Evolutionary conservation across 331 rosid species (phyloP).

Genomic region (Prunus yedoensis): DNA sequence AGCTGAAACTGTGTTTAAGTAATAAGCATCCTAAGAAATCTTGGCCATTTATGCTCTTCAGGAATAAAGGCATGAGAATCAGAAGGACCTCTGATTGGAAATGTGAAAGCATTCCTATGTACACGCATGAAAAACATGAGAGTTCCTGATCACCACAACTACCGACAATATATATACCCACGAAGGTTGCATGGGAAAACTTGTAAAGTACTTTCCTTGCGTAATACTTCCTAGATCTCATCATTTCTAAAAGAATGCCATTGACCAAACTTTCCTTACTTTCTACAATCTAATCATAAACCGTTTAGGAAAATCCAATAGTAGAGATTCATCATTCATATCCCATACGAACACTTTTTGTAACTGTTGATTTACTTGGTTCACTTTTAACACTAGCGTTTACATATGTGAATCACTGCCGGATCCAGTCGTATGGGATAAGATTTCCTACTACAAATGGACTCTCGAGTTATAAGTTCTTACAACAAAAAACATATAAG

Average conservation of each 20-base stretch:
- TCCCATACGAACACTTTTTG: not conserved
- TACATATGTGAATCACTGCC: not conserved
- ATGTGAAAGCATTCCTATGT: constrained; percentile 3
- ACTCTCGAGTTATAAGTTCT: not conserved
- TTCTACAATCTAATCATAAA: not conserved
- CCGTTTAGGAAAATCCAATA: not conserved
- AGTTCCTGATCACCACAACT: constrained; percentile 2
- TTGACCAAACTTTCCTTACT: not conserved
- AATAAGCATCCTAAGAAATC: not conserved
- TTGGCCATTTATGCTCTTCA: not conserved
- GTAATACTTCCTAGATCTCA: not conserved
- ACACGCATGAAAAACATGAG: not conserved
- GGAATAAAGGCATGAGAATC: not conserved
- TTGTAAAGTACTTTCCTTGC: not conserved
- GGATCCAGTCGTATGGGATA: not conserved
- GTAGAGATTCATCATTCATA: not conserved
- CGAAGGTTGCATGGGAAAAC: not conserved
- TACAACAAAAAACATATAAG: not conserved
- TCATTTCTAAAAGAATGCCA: not conserved
- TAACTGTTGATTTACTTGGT: not conserved
- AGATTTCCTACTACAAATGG: not conserved
- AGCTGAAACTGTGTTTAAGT: not conserved
- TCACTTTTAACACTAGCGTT: not conserved
- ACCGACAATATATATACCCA: constrained; percentile 1
- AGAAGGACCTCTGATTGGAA: not conserved